Conservation (phyloP, 2,329 filamentous ascomycete species). For the Ophiostoma angusticollis region DNA sequence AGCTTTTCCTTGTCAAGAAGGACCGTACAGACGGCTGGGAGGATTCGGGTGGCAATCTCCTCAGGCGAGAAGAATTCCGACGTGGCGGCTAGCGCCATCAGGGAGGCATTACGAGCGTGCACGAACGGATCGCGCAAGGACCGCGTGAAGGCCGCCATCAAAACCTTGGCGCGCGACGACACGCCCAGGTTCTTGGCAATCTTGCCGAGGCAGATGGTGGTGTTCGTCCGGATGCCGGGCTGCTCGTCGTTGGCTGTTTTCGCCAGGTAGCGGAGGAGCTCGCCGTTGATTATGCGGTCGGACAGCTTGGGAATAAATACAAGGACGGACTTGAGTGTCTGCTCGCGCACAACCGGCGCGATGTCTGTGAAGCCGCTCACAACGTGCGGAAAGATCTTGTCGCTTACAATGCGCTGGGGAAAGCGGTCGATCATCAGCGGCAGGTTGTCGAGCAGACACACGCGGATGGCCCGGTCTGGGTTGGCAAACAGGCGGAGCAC, state of each 20-base stretch:
- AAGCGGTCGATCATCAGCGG: constrained; percentile 85
- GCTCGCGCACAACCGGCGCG: constrained; percentile 83
- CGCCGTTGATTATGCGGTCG: constrained; percentile 85
- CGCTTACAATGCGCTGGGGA: constrained; percentile 78
- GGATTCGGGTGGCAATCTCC: constrained; percentile 70
- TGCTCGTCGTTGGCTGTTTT: constrained; percentile 97
- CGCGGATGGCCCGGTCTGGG: constrained; percentile 81
- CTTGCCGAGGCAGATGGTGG: constrained; percentile 92
- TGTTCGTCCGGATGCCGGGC: constrained; percentile 93
- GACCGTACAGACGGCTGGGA: constrained; percentile 72
- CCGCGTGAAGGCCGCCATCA: constrained; percentile 82
- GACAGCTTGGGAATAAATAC: constrained; percentile 80
- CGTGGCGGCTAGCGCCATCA: constrained; percentile 78
- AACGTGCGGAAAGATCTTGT: constrained; percentile 93
- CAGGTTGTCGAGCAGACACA: constrained; percentile 80
- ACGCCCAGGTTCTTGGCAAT: constrained; percentile 80
- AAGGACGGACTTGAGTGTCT: constrained; percentile 89
- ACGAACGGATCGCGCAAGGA: constrained; percentile 89
- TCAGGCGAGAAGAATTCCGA: constrained; percentile 78
- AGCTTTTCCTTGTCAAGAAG: constrained; percentile 93
- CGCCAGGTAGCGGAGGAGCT: constrained; percentile 77
- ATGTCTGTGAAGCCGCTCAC: constrained; percentile 92
- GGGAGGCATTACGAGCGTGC: constrained; percentile 78
- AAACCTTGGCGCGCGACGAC: constrained; percentile 71
- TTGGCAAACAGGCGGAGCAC: constrained; percentile 79